Evolutionary conservation across 2,329 filamentous ascomycete genomes (phyloP), one percentile per base, ranked within the genome.

Genomic region (Colletotrichum trifolii): DNA sequence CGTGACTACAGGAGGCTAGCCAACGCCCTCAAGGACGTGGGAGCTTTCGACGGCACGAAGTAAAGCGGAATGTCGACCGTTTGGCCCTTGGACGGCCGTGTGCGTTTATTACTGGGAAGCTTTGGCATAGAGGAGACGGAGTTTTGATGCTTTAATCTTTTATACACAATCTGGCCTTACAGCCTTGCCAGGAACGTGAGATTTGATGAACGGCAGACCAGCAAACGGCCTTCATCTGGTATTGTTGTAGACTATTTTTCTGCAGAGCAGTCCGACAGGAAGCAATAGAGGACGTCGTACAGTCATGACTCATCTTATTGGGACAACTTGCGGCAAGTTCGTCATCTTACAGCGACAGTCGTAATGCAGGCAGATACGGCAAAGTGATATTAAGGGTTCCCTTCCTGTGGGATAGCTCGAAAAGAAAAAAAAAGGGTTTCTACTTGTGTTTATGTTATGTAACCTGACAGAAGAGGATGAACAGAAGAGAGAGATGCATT

Each of bases 1-100:
- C 83, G 87, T 60, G 92, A 95, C 75, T 95, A 95, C 72, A 87
- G 91, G 71, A 82, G 92, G 57, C 78, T 95, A 50, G 91, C 91
- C 0, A 82, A 82, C 35, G 86, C 86, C 8, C 75, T 94, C 62
- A 87, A 87, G 70, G 86, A 89, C 53, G 78, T 87, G 73, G 87
- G 83, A 17, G 88, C 87, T 9, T 88, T 91, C 71, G 83, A 84
- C 66, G 79, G 80, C 62, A 70, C 66, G 15, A 77, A 77, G 60
- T 78, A 69, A 70, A 12, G 35, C 35, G 43, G 38, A 36, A 39
- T n/a, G 45, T 17, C 35, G 33, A 25, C 34, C 8, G 58, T 35
- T 9, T 12, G 40, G 47, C 42, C 57, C 38, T 43, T 17, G 15
- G 17, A 13, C 34, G 53, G 47, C 47, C 13, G 47, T 2, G 42